Conservation (phyloP, 1,284 basidiomycete species). For the Naganishia sp. region DNA sequence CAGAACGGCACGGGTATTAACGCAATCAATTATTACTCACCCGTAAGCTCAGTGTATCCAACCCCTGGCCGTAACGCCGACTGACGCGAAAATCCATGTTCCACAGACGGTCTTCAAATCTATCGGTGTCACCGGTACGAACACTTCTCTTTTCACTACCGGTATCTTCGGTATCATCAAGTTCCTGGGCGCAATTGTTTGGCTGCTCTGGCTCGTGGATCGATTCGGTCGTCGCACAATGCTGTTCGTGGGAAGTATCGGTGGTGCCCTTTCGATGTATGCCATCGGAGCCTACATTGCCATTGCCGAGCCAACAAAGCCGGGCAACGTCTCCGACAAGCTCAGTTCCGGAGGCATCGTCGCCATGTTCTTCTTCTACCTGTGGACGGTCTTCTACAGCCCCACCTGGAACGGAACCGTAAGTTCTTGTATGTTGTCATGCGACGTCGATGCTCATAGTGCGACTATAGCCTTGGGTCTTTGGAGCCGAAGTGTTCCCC, state of each 20-base stretch:
- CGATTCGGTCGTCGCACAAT: slow-evolving; percentile 55
- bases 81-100: slow-evolving; percentile 33
- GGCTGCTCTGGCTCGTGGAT: slow-evolving; percentile 51
- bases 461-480: slow-evolving; percentile 44
- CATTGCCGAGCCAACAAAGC: slow-evolving; percentile 36
- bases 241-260: slow-evolving; percentile 56
- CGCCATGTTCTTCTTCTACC: slow-evolving; percentile 49
- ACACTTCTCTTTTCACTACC: slow-evolving; percentile 56
- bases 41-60: not conserved
- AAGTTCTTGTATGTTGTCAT: not conserved
- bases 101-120: slow-evolving; percentile 55
- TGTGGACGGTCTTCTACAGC: slow-evolving; percentile 49
- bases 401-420: slow-evolving; percentile 42
- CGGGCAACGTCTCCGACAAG: slow-evolving; percentile 31
- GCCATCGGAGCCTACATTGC: slow-evolving; percentile 42
- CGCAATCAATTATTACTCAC: slow-evolving; percentile 33
- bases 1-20: slow-evolving; percentile 35
- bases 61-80: not conserved
- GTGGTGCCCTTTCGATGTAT: slow-evolving; percentile 56
- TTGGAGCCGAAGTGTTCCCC: slow-evolving; percentile 51
- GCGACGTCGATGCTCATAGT: not conserved
- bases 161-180: slow-evolving; percentile 58
- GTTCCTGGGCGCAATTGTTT: slow-evolving; percentile 48
- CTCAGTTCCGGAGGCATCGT: slow-evolving; percentile 41
- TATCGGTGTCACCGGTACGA: slow-evolving; percentile 55